Percentiles rank a stretch among this genome's conserved stretches.
These are phyloP conservation scores for Liquidambar formosana DNA, from an alignment of 164 flowering plant genomes.

Conservation along the genomic window DNA sequence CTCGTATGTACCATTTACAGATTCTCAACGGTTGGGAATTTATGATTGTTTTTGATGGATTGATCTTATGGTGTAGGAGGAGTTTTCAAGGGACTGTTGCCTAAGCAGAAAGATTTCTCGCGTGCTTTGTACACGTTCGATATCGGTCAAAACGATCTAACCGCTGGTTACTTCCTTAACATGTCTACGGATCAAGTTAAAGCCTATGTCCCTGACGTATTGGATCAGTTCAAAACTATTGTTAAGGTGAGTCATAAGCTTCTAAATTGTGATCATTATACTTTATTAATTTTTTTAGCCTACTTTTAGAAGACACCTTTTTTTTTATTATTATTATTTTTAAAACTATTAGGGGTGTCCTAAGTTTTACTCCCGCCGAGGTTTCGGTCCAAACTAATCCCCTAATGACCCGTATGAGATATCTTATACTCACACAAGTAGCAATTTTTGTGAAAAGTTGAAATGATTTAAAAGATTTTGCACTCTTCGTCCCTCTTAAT, in stretches of 20 bases:
- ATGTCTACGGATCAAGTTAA: constrained; percentile 40
- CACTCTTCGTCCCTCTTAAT: too few relatives aligned
- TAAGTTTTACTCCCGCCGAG: too few relatives aligned
- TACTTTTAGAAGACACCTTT: too few relatives aligned
- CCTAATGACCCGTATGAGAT: too few relatives aligned
- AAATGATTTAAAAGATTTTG: too few relatives aligned
- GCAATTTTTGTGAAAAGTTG: too few relatives aligned
- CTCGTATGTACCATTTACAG: not conserved
- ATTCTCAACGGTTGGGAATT: not conserved
- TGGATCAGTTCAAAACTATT: constrained; percentile 29
- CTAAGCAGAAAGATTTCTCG: constrained; percentile 36
- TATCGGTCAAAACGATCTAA: constrained; percentile 60
- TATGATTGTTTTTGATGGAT: not conserved
- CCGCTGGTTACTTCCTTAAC: constrained; percentile 37
- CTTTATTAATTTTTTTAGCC: too few relatives aligned
- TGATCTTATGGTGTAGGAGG: constrained; percentile 26
- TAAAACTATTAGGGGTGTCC: too few relatives aligned
- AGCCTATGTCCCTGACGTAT: constrained; percentile 44
- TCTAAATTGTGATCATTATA: too few relatives aligned
- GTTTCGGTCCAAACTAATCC: too few relatives aligned
- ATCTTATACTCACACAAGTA: too few relatives aligned
- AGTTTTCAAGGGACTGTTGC: constrained; percentile 34
- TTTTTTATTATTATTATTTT: too few relatives aligned
- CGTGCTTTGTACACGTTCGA: constrained; percentile 54
- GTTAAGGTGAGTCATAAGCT: constrained; percentile 34